Evolutionary conservation across 2,329 filamentous ascomycete genomes (phyloP), one percentile per base, ranked within the genome.

Genomic region (Cercospora sesami): DNA sequence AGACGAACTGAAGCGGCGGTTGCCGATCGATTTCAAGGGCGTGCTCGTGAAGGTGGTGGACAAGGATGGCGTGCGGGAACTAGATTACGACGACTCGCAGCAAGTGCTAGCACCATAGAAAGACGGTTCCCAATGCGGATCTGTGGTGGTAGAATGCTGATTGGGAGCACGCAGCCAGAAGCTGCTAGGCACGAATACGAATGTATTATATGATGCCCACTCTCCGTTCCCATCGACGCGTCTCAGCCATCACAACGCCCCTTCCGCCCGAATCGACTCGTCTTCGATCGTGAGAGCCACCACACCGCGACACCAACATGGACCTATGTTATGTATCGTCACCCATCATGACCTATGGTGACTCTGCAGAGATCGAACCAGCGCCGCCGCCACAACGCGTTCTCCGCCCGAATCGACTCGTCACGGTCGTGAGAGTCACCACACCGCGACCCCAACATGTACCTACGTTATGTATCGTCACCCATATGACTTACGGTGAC

Each of bases 11-110:
- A 97, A 97, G 88, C 89, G 95, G 80, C 89, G 96, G 82, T 87
- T 99, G 85, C 95, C 95, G 68, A 94, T 99, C 79, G 95, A 99
- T 81, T 99, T 98, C 87, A 99, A 99, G 86, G 95, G 95, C 45
- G 92, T 77, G 67, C 78, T 86, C 63, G 94, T 99, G 76, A 98
- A 98, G 86, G 91, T 93, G 39, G 89, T 99, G 76, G 97, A 93
- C 70, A 96, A 96, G 83, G 93, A 98, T 75, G 95, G 96, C 10
- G 90, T 99, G 70, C 84, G 87, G 74, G 92, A 95, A 75, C 87
- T 96, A 76, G 88, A 92, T 72, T 96, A 93, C 79, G 91, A 94
- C 79, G 92, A 97, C 78, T 74, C 74, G 39, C 72, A 75, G 70
- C 74, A 74, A 68, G 73, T 79, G 23, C 72, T 72, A 60, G 76